Conservation (phyloP, 2,329 filamentous ascomycete genomes). For the Chaetomiaceae sp. region DNA sequence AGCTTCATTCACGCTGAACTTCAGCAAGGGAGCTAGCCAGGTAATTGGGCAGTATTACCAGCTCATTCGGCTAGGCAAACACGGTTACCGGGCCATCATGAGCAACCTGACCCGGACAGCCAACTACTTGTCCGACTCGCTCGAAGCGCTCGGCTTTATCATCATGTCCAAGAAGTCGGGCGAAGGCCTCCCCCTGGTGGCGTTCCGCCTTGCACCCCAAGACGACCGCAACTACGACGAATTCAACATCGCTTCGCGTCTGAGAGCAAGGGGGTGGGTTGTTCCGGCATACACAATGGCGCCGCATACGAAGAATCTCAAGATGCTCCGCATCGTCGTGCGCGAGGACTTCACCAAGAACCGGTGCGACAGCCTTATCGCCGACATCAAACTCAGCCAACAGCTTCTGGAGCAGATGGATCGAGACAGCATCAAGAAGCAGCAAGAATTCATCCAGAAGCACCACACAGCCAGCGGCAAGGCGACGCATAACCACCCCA, state of each 20-base stretch:
- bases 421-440: constrained; percentile 62
- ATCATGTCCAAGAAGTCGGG: constrained; percentile 82
- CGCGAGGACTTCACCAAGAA: constrained; percentile 85
- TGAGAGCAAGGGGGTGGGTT: constrained; percentile 85
- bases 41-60: constrained; percentile 98
- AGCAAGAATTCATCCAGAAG: constrained; percentile 60
- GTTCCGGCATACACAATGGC: constrained; percentile 98
- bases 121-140: constrained; percentile 74
- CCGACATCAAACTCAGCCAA: constrained; percentile 74
- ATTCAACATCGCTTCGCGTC: constrained; percentile 76
- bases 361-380: constrained; percentile 73
- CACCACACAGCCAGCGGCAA: constrained; percentile 52
- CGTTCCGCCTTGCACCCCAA: constrained; percentile 67
- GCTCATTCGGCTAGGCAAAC: constrained; percentile 88
- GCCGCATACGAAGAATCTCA: constrained; percentile 74
- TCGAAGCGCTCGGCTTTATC: constrained; percentile 73
- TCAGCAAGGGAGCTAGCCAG: constrained; percentile 90
- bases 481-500: constrained; percentile 48
- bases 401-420: constrained; percentile 71
- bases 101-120: constrained; percentile 84
- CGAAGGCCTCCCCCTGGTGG: constrained; percentile 79
- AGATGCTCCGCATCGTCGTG: constrained; percentile 89
- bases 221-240: constrained; percentile 64
- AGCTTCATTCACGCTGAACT: constrained; percentile 94
- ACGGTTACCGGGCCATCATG: constrained; percentile 91